A percentile compares a stretch with the other conserved stretches of the same genome.
Conservation (phyloP, 2,329 filamentous ascomycete genomes). For the Colletotrichum falcatum region DNA sequence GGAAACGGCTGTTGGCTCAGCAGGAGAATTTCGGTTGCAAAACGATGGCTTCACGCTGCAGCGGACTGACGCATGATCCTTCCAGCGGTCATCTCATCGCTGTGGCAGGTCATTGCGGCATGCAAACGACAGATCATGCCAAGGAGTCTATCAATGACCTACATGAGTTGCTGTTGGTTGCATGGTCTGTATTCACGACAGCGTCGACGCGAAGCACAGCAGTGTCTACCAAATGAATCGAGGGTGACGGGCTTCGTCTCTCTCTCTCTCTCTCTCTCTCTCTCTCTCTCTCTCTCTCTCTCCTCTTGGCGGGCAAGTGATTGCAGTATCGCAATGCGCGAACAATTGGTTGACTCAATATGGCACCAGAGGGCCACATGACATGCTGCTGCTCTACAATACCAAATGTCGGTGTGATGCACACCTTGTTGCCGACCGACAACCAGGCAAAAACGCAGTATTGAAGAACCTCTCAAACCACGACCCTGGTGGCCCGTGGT, state of each 20-base stretch:
- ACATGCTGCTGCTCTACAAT: conserved; percentile 11
- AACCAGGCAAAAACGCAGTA: conserved; percentile 25
- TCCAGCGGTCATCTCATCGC: conserved; percentile 29
- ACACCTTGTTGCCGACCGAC: conserved; percentile 3
- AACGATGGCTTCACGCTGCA: not conserved
- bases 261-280: too few relatives aligned
- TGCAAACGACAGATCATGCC: conserved; percentile 18
- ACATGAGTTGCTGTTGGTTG: conserved; percentile 34
- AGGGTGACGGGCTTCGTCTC: not conserved
- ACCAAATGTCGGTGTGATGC: conserved; percentile 41
- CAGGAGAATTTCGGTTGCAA: not conserved
- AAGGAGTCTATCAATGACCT: conserved; percentile 29
- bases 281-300: too few relatives aligned
- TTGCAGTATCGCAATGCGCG: not conserved
- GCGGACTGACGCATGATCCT: conserved; percentile 7
- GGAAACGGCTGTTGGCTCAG: conserved; percentile 6
- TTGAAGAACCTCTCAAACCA: conserved; percentile 21
- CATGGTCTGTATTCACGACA: conserved; percentile 15
- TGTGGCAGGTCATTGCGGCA: not conserved
- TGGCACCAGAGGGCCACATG: conserved; percentile 27
- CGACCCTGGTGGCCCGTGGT: conserved; percentile 23
- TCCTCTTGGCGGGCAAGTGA: conserved; percentile 12
- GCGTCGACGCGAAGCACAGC: not conserved
- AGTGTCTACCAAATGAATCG: not conserved
- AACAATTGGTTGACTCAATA: conserved; percentile 9